Percentiles rank a stretch among this genome's conserved stretches.
Conservation (phyloP, 306 rosid species). For the Fragaria ananassa region DNA sequence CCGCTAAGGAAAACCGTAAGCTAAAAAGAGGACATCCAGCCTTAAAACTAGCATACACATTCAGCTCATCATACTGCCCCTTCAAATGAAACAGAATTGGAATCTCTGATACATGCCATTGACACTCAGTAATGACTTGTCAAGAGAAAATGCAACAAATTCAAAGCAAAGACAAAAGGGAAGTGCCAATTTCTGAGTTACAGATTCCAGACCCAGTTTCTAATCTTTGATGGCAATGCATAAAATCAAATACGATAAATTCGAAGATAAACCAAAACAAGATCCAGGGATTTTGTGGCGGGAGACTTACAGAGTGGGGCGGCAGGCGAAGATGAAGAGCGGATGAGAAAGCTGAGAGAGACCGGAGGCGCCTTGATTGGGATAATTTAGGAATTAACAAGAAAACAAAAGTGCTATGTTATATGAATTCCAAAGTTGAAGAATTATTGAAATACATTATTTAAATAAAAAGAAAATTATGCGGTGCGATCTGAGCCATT, state of each 20-base stretch:
- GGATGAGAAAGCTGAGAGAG: background rate
- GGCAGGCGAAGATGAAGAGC: background rate
- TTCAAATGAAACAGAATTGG: background rate
- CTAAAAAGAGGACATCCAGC: background rate
- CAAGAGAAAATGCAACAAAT: background rate
- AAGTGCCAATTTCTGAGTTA: background rate
- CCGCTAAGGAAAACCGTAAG: background rate
- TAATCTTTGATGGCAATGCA: background rate
- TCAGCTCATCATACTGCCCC: background rate
- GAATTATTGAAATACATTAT: too few species aligned
- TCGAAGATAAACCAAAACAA: background rate
- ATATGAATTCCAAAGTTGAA: too few species aligned
- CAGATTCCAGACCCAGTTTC: background rate
- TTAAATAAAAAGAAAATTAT: too few species aligned
- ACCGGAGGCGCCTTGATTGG: background rate
- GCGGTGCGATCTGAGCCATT: too few species aligned
- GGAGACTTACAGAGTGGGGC: background rate
- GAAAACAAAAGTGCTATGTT: too few species aligned
- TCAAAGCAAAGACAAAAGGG: background rate
- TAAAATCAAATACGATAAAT: background rate
- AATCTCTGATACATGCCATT: background rate
- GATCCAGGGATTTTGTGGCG: background rate
- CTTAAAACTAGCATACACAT: background rate
- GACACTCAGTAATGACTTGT: background rate
- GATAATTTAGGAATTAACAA: too few species aligned